These are phyloP conservation scores for Athelia sp. DNA, from an alignment of 1,284 basidiomycete genomes.

Conservation along the genomic window DNA sequence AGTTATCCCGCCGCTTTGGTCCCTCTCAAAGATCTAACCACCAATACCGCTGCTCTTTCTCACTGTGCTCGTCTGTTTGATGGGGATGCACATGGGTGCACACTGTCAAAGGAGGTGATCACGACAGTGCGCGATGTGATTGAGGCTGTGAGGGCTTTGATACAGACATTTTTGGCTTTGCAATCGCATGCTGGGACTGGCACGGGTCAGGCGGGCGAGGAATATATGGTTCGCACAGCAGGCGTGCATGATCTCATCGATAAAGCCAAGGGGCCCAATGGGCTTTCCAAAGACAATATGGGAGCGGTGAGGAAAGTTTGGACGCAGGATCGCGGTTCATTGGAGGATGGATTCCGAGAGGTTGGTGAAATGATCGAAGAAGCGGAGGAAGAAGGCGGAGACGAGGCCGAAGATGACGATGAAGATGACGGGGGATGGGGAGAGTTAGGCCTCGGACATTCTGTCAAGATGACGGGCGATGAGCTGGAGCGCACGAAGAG, in stretches of 20 bases:
- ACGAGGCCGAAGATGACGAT: slow-evolving; percentile 15
- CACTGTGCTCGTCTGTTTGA: slow-evolving; percentile 55
- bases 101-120: slow-evolving; percentile 47
- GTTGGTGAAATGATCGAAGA: slow-evolving; percentile 50
- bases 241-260: slow-evolving; percentile 63
- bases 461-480: slow-evolving; percentile 29
- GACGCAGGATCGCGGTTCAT: slow-evolving; percentile 47
- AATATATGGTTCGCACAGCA: slow-evolving; percentile 59
- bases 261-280: slow-evolving; percentile 36
- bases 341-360: slow-evolving; percentile 61
- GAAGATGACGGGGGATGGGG: slow-evolving; percentile 58
- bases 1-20: slow-evolving; percentile 48
- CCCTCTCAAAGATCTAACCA: slow-evolving; percentile 54
- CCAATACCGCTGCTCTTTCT: slow-evolving; percentile 48
- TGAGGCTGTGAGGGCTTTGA: slow-evolving; percentile 36
- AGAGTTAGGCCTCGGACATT: slow-evolving; percentile 50
- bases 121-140: slow-evolving; percentile 41
- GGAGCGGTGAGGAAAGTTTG: slow-evolving; percentile 55
- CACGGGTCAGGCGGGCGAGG: slow-evolving; percentile 22
- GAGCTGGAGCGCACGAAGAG: slow-evolving; percentile 49
- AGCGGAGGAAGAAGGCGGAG: slow-evolving; percentile 34
- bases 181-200: slow-evolving; percentile 12
- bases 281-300: slow-evolving; percentile 53
- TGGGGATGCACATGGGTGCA: slow-evolving; percentile 40
- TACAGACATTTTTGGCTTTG: slow-evolving; percentile 28